Evolutionary conservation across 306 rosid genomes (phyloP).

Genomic region (Castanospermum australe): DNA sequence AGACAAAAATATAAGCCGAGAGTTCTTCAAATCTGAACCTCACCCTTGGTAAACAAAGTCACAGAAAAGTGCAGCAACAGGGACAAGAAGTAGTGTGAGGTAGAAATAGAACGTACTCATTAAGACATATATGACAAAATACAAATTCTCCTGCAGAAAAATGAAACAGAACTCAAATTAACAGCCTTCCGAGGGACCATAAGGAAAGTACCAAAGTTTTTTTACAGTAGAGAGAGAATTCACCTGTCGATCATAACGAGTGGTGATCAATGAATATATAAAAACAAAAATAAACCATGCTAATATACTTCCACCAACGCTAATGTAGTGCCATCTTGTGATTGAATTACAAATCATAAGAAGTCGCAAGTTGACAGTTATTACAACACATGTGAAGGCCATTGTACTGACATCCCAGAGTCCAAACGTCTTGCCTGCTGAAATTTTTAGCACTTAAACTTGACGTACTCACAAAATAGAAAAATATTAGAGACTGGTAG

Average conservation of each 20-base stretch:
- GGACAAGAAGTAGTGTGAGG: slow-evolving; percentile 71
- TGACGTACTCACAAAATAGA: slow-evolving; percentile 47
- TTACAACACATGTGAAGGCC: slow-evolving; percentile 73
- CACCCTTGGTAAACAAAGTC: slow-evolving; percentile 94
- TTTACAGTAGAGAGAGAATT: background rate
- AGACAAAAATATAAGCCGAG: background rate
- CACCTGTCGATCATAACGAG: slow-evolving; percentile 53
- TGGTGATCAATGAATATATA: slow-evolving; percentile 52
- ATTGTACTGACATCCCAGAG: slow-evolving; percentile 80
- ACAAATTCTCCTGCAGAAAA: slow-evolving; percentile 78
- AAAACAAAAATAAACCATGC: slow-evolving; percentile 69
- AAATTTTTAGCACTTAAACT: slow-evolving; percentile 44
- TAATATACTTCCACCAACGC: slow-evolving; percentile 78
- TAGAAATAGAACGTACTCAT: slow-evolving; percentile 91
- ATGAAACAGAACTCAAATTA: slow-evolving; percentile 15
- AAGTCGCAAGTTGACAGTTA: slow-evolving; percentile 71
- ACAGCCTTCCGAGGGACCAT: background rate
- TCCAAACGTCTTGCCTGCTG: slow-evolving; percentile 63
- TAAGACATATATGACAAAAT: slow-evolving; percentile 77
- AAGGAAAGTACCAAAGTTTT: background rate
- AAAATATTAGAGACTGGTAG: slow-evolving; percentile 70
- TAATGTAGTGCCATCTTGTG: slow-evolving; percentile 70
- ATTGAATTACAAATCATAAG: slow-evolving; percentile 74
- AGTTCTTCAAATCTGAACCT: slow-evolving; percentile 27
- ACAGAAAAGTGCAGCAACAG: slow-evolving; percentile 77